phyloP scores from a whole-genome alignment of 192 early-diverging fungal species.

The Rhizoclosmatium sp. region DNA sequence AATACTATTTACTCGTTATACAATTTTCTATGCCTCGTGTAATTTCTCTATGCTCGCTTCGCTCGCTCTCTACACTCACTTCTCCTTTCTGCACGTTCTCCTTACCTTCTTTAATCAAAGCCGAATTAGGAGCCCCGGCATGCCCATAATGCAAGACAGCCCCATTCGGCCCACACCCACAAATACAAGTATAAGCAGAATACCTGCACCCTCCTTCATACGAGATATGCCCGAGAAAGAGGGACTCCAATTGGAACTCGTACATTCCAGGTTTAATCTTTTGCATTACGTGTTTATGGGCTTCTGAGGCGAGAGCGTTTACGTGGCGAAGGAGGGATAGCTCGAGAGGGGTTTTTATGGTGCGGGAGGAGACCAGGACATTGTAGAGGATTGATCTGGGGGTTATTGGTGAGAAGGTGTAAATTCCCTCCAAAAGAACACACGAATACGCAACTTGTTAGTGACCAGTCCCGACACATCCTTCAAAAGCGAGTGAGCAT shows the following conservation, averaged over 20 bases:
- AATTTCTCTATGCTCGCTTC: too few species aligned
- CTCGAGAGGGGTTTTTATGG: slow-evolving; percentile 67
- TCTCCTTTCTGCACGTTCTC: too few species aligned
- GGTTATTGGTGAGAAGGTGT: background rate
- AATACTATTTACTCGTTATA: too few species aligned
- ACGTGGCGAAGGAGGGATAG: slow-evolving; percentile 78
- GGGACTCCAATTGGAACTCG: slow-evolving; percentile 79
- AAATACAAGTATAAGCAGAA: slow-evolving; percentile 82
- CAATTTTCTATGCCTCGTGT: too few species aligned
- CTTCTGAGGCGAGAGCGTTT: slow-evolving; percentile 75
- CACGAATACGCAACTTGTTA: too few species aligned
- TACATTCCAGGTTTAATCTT: slow-evolving; percentile 62
- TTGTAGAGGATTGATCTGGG: background rate
- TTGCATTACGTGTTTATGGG: slow-evolving; percentile 83
- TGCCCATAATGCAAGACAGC: slow-evolving; percentile 85
- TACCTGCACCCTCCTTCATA: slow-evolving; percentile 65
- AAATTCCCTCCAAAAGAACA: too few species aligned
- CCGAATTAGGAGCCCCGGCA: slow-evolving; percentile 29
- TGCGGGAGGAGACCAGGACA: slow-evolving; percentile 78
- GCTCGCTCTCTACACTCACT: too few species aligned
- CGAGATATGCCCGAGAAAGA: slow-evolving; percentile 78
- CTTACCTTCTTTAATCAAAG: background rate
- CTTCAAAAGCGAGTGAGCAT: background rate
- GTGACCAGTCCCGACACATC: too few species aligned
- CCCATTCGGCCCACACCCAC: slow-evolving; percentile 77